These are phyloP conservation scores for Wallacemonas sp. DNA, from an alignment of 208 protist species.

Conservation along the genomic window DNA sequence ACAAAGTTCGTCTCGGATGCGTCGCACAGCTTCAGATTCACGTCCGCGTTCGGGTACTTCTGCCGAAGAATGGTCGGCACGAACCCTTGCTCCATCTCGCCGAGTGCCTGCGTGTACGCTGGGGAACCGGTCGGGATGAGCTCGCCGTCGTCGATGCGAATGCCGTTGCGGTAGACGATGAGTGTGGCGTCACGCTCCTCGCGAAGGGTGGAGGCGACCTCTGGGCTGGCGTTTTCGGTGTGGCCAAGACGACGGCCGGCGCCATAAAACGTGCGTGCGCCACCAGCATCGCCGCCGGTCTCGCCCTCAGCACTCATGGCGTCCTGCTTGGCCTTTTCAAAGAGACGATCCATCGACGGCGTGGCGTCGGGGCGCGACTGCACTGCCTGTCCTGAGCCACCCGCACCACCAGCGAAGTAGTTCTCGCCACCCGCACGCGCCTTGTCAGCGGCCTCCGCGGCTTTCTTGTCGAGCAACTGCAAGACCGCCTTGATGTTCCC, in stretches of 20 bases:
- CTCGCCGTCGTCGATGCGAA: slow-evolving; percentile 47
- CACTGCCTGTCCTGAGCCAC: slow-evolving; percentile 56
- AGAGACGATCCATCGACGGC: slow-evolving; percentile 28
- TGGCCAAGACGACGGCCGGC: slow-evolving; percentile 73
- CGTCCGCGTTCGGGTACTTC: slow-evolving; percentile 61
- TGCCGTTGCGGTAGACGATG: slow-evolving; percentile 71
- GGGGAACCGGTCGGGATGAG: slow-evolving; percentile 49
- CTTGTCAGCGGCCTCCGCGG: slow-evolving; percentile 13
- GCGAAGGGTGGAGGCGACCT: slow-evolving; percentile 52
- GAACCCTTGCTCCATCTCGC: slow-evolving; percentile 52
- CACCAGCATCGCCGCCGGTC: slow-evolving; percentile 9
- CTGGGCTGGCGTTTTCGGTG: slow-evolving; percentile 61
- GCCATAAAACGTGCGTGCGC: slow-evolving; percentile 66
- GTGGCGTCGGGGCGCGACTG: slow-evolving; percentile 16
- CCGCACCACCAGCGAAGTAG: slow-evolving; percentile 61
- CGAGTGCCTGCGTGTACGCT: slow-evolving; percentile 51
- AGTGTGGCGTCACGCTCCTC: slow-evolving; percentile 51
- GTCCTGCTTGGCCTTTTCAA: slow-evolving; percentile 21
- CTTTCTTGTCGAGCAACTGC: slow-evolving; percentile 26
- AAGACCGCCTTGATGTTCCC: slow-evolving; percentile 40
- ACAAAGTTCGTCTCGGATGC: slow-evolving; percentile 48
- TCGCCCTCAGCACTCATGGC: background rate
- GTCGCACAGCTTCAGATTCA: slow-evolving; percentile 65
- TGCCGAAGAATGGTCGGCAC: slow-evolving; percentile 51
- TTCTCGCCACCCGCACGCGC: slow-evolving; percentile 16